These are phyloP conservation scores for Phycomyces nitens DNA, from an alignment of 192 early-diverging fungal genomes.

Conservation along the genomic window DNA sequence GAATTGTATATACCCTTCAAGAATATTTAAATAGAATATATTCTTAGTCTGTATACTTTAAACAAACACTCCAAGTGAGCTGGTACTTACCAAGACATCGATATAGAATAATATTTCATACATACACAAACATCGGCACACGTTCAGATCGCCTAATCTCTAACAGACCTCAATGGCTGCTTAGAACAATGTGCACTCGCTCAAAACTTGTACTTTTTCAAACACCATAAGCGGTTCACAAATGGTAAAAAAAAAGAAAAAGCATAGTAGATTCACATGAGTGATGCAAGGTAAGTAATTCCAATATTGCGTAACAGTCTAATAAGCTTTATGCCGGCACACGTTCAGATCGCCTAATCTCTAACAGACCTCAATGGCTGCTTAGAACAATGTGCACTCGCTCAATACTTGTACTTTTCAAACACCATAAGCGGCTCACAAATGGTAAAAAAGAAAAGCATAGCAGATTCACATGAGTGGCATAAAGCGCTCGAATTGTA, in stretches of 20 bases:
- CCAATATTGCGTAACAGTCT: not conserved
- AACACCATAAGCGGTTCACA: slow-evolving; percentile 7
- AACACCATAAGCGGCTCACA: slow-evolving; percentile 7
- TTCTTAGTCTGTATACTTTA: not conserved
- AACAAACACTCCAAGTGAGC: not conserved
- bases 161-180: not conserved
- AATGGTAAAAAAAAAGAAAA: slow-evolving; percentile 4
- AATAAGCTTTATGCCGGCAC: not conserved
- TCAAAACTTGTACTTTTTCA: slow-evolving; percentile 3
- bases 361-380: slow-evolving; percentile 1
- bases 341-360: slow-evolving; percentile 7
- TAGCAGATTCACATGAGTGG: slow-evolving; percentile 6
- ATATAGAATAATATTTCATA: too few relatives aligned
- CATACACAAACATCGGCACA: not conserved
- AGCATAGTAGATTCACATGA: slow-evolving; percentile 6
- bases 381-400: slow-evolving; percentile 3
- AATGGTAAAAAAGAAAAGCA: slow-evolving; percentile 6
- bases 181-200: slow-evolving; percentile 6
- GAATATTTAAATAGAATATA: not conserved
- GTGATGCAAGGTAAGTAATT: not conserved
- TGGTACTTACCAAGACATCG: too few relatives aligned
- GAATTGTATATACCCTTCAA: not conserved
- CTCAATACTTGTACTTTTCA: slow-evolving; percentile 2
- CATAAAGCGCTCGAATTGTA: slow-evolving; percentile 2
- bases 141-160: slow-evolving; percentile 7